Conservation (phyloP, 768 basidiomycete species). For the Hygrocybe coccinea region DNA sequence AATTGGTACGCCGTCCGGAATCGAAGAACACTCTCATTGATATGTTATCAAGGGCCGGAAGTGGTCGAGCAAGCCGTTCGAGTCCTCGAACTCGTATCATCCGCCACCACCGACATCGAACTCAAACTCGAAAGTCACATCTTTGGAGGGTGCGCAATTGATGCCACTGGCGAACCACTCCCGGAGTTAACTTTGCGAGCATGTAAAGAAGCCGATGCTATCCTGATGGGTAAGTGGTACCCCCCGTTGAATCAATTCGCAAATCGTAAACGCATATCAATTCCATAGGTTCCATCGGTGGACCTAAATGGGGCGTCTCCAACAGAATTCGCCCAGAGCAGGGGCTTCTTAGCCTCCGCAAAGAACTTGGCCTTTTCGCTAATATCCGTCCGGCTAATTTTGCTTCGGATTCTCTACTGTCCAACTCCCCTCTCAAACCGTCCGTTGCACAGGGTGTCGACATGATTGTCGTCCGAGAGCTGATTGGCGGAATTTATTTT, state of each 20-base stretch:
- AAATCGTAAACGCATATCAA: conserved; percentile 1
- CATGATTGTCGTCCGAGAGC: conserved; percentile 92
- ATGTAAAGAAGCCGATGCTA: conserved; percentile 90
- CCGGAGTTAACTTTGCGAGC: conserved; percentile 82
- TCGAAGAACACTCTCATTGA: conserved; percentile 10
- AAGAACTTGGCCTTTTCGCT: conserved; percentile 91
- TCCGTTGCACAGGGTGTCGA: conserved; percentile 78
- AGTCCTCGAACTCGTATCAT: conserved; percentile 70
- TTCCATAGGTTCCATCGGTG: conserved; percentile 82
- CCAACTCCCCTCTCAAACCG: conserved; percentile 84
- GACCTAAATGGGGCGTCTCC: conserved; percentile 97
- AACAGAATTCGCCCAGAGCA: conserved; percentile 87
- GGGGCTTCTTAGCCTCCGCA: conserved; percentile 83
- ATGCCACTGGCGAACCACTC: conserved; percentile 77
- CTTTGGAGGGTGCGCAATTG: conserved; percentile 94
- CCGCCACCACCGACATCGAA: conserved; percentile 56
- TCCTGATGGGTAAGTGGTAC: conserved; percentile 78
- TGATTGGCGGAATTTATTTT: conserved; percentile 96
- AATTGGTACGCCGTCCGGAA: conserved; percentile 56
- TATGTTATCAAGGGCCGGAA: conserved; percentile 64
- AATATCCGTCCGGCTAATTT: conserved; percentile 98
- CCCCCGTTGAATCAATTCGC: conserved; percentile 1
- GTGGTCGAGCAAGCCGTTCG: conserved; percentile 81
- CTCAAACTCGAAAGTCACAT: conserved; percentile 70
- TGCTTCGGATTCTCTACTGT: conserved; percentile 83